Evolutionary conservation across 208 protist genomes (phyloP), one percentile per base, ranked within the genome.

Genomic region (Zelonia costaricensis): DNA sequence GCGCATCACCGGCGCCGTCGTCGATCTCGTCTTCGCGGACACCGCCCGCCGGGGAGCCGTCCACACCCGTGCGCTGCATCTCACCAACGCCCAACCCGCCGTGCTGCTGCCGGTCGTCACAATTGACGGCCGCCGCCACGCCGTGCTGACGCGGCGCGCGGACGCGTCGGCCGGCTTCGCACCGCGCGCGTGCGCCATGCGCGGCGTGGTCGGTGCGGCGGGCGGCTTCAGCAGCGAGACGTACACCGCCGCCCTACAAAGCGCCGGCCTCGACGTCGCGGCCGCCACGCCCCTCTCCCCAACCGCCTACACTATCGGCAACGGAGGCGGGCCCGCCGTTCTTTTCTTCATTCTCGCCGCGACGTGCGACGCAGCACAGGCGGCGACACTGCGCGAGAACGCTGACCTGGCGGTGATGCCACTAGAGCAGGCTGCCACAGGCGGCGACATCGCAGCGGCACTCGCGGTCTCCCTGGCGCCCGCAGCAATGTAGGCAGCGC

Each of bases 21-120:
- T 80, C 30, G 86, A 92, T 44, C 75, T 86, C 3, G 70, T 85
- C 4, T 89, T 74, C 55, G 66, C 62, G 10, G 74, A 78, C 49
- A 16, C 42, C 20, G 54, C 53, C 28, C 65, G 15, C 64, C 27
- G 67, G 71, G 43, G 45, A 54, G 23, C n/a, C 74, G 35, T 20
- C 25, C 5, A 16, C 18, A 46, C 59, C 28, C 78, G 81, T 66
- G 57, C 66, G 36, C 61, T 92, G 28, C 57, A 64, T 18, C 66
- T 92, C 20, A 65, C 45, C 12, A 73, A 78, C 30, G 38, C 35
- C 33, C 25, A 31, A 1, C 77, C 77, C 9, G 80, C 74, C 35
- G 67, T 81, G 23, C 65, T 89, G 28, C 53, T 92, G 33, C 86
- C 86, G 12, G 49, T 89, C 23, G 68, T 69, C 28, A 36, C 51